Percentiles rank a stretch among this genome's conserved stretches.
Conservation (phyloP, 306 rosid species). For the Prunus dulcis region DNA sequence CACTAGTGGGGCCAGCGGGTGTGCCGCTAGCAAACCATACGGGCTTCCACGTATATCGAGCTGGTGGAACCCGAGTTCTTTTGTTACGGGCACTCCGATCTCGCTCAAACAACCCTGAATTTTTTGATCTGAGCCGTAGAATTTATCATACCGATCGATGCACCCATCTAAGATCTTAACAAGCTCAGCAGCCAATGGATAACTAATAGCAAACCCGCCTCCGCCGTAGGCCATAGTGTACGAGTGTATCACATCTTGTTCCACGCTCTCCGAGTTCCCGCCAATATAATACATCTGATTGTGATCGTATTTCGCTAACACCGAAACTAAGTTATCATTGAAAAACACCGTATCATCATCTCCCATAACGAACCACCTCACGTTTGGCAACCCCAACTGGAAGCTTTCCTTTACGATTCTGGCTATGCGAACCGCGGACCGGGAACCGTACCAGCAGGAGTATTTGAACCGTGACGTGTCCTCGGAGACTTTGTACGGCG, state of each 20-base stretch:
- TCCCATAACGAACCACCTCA: conserved; percentile 88
- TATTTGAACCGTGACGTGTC: conserved; percentile 55
- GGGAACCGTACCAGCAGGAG: conserved; percentile 54
- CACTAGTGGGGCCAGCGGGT: conserved; percentile 67
- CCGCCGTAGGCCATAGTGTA: conserved; percentile 71
- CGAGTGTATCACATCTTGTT: conserved; percentile 51
- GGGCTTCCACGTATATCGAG: conserved; percentile 61
- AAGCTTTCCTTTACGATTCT: conserved; percentile 77
- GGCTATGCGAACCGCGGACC: conserved; percentile 66
- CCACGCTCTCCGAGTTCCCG: conserved; percentile 72
- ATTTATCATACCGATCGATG: conserved; percentile 47
- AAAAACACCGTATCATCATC: conserved; percentile 85
- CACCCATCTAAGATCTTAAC: conserved; percentile 67
- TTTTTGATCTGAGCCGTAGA: conserved; percentile 67
- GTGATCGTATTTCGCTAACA: conserved; percentile 67
- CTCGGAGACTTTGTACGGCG: conserved; percentile 40
- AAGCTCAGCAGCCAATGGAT: conserved; percentile 57
- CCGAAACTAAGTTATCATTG: conserved; percentile 50
- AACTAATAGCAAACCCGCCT: conserved; percentile 71
- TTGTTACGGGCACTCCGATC: conserved; percentile 68
- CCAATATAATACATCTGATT: conserved; percentile 79
- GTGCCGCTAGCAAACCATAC: conserved; percentile 65
- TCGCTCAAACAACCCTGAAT: conserved; percentile 65
- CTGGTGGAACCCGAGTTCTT: conserved; percentile 80
- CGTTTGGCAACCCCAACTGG: conserved; percentile 44